phyloP scores from a whole-genome alignment of 2,329 filamentous ascomycete genomes.

The Colletotrichum sp. region DNA sequence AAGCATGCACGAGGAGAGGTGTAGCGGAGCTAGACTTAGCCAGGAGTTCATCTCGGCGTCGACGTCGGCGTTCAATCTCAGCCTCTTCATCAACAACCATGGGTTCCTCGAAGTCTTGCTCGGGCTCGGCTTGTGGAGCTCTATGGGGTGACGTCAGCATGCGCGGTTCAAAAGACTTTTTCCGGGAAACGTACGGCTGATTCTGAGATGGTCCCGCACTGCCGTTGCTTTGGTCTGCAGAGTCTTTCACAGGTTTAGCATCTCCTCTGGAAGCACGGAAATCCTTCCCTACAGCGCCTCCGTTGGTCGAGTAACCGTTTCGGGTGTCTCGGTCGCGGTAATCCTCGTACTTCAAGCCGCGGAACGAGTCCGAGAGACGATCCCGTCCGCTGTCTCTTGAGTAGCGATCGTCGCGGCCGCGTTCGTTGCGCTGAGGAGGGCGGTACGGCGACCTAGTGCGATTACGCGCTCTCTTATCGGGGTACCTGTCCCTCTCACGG shows the following conservation, averaged over 20 bases:
- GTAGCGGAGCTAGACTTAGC: conserved; percentile 80
- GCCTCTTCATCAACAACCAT: conserved; percentile 79
- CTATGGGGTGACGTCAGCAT: conserved; percentile 13
- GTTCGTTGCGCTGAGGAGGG: conserved; percentile 38
- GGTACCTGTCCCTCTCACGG: conserved; percentile 45
- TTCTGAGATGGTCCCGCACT: conserved; percentile 35
- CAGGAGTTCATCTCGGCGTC: conserved; percentile 82
- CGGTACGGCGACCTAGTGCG: conserved; percentile 58
- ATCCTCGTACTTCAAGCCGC: conserved; percentile 46
- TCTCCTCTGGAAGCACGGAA: conserved; percentile 64
- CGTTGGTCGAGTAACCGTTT: conserved; percentile 65
- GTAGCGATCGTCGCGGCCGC: conserved; percentile 37
- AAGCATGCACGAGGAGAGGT: conserved; percentile 76
- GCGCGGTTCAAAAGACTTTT: neutral
- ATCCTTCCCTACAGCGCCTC: conserved; percentile 63
- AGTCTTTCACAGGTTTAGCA: conserved; percentile 72
- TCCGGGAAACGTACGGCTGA: conserved; percentile 31
- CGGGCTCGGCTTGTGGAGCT: conserved; percentile 33
- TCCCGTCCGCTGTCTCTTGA: conserved; percentile 33
- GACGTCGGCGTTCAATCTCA: conserved; percentile 84
- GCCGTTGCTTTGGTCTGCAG: conserved; percentile 39
- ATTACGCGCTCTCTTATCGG: conserved; percentile 61
- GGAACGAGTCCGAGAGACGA: conserved; percentile 26
- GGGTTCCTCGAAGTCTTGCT: conserved; percentile 56
- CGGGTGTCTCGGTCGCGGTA: conserved; percentile 53